Evolutionary conservation across 116 monocot genomes (phyloP).

Genomic region (Papilionanthe hybrid): DNA sequence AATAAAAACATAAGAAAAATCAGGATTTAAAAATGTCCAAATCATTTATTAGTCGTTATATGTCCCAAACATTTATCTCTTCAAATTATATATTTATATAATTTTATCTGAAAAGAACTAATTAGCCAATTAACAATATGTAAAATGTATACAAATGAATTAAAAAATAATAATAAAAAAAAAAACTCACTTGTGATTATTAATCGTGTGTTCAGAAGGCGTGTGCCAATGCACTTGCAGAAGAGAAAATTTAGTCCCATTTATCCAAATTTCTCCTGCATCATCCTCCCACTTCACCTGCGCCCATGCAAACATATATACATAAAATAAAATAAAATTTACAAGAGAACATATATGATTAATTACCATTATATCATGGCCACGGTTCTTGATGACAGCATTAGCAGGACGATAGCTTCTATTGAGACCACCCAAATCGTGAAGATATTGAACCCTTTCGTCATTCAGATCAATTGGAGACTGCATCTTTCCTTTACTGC

Average conservation of each 20-base stretch:
- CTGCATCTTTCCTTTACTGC: conserved; percentile 42
- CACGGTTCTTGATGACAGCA: conserved; percentile 47
- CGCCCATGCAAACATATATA: background rate
- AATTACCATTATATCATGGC: conserved; percentile 58
- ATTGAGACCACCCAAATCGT: conserved; percentile 15
- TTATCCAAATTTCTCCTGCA: conserved; percentile 38
- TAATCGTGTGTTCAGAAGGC: conserved; percentile 57
- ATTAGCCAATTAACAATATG: background rate
- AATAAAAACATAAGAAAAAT: too few relatives aligned
- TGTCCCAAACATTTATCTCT: too few relatives aligned
- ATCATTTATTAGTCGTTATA: too few relatives aligned
- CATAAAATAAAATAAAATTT: background rate
- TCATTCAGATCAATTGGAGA: conserved; percentile 56
- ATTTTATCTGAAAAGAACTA: background rate
- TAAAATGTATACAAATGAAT: too few relatives aligned
- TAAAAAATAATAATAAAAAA: too few relatives aligned
- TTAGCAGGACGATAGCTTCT: conserved; percentile 28
- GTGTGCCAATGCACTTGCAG: conserved; percentile 57
- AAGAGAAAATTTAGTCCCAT: conserved; percentile 26
- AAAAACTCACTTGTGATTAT: conserved; percentile 18
- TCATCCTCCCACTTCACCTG: conserved; percentile 27
- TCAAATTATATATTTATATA: background rate
- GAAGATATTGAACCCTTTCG: conserved; percentile 22
- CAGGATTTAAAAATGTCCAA: too few relatives aligned
- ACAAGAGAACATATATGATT: too few relatives aligned